Evolutionary conservation across 345 rosid species (phyloP).

Genomic region (Dipteronia dyeriana): DNA sequence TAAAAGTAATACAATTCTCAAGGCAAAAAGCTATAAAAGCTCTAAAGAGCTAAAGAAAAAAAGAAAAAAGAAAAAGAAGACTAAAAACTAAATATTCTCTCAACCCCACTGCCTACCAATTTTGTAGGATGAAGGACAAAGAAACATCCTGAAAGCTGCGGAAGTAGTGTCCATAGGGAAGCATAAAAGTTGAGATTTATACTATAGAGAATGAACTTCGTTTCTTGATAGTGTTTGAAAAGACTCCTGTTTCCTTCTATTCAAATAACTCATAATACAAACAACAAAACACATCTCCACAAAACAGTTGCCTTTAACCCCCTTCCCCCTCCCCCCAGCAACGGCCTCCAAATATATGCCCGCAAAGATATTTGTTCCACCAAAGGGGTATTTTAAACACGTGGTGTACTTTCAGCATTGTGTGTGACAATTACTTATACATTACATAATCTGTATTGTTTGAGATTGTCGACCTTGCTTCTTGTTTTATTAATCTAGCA

Average conservation of each 20-base stretch:
- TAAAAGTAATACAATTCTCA: too few relatives aligned
- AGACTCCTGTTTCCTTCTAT: neutral
- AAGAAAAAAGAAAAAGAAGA: too few relatives aligned
- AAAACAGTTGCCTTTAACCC: neutral
- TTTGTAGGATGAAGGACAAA: too few relatives aligned
- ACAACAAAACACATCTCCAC: neutral
- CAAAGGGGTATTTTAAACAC: neutral
- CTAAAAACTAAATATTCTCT: too few relatives aligned
- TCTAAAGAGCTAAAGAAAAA: too few relatives aligned
- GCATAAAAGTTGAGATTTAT: neutral
- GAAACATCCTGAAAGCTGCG: too few relatives aligned
- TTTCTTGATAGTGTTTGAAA: neutral
- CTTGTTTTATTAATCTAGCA: neutral
- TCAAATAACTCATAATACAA: too few relatives aligned
- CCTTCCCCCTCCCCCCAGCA: neutral
- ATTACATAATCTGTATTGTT: neutral
- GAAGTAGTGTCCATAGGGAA: too few relatives aligned
- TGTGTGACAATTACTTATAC: neutral
- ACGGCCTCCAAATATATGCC: neutral
- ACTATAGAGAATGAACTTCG: neutral
- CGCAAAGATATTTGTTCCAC: neutral
- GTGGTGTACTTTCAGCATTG: neutral
- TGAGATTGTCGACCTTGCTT: neutral
- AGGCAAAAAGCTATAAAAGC: too few relatives aligned
- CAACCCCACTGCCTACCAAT: too few relatives aligned